These are phyloP conservation scores for Tulasnella sp. DNA, from an alignment of 768 basidiomycete genomes.

Conservation along the genomic window DNA sequence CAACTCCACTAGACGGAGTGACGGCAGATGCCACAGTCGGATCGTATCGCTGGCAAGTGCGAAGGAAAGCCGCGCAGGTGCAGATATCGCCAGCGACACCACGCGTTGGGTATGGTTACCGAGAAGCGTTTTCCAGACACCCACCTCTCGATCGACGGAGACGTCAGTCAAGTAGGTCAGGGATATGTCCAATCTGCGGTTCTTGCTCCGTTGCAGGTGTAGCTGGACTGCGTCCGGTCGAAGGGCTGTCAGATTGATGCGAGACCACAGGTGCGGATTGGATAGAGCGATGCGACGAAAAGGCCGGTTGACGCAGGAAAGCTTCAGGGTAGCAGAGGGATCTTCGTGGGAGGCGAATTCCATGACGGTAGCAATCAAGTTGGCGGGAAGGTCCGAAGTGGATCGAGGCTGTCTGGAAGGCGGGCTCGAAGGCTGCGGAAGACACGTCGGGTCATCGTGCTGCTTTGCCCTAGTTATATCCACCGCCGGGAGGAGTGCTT, in stretches of 20 bases:
- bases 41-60: background rate
- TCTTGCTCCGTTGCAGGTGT: background rate
- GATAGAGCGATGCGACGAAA: background rate
- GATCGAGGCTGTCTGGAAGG: background rate
- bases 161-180: background rate
- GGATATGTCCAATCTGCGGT: background rate
- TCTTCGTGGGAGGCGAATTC: background rate
- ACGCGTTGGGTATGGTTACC: background rate
- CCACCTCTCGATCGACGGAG: background rate
- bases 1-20: background rate
- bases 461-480: background rate
- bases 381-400: background rate
- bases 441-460: background rate
- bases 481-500: background rate
- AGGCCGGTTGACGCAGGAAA: background rate
- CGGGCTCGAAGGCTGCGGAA: background rate
- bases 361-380: background rate
- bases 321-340: background rate
- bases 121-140: background rate
- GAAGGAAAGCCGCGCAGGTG: background rate
- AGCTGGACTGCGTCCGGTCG: background rate
- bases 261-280: background rate
- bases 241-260: background rate
- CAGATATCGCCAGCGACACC: background rate
- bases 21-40: background rate